These are phyloP conservation scores for Forsythia viridissima DNA, from an alignment of 257 asterid species.

Conservation along the genomic window DNA sequence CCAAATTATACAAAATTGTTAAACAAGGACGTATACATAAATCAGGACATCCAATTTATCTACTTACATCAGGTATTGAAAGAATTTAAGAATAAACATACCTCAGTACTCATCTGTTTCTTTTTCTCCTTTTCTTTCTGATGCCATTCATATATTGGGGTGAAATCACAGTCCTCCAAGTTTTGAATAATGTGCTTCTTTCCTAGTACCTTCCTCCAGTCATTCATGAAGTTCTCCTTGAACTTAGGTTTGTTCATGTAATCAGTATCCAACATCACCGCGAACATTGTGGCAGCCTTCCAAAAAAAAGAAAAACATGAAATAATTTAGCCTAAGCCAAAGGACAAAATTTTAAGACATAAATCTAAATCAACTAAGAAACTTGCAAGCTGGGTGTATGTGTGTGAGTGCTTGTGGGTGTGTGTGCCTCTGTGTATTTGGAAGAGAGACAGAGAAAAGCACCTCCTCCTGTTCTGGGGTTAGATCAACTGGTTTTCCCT, in stretches of 20 bases:
- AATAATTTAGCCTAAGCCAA: slow-evolving; percentile 15
- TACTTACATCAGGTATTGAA: slow-evolving; percentile 2
- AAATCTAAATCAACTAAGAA: no score
- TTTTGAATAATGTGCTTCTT: slow-evolving; percentile 81
- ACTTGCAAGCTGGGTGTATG: no score
- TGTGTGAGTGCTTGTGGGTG: not conserved
- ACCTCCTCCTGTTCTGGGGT: slow-evolving; percentile 99
- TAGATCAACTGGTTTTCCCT: slow-evolving; percentile 74
- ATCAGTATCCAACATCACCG: slow-evolving; percentile 92
- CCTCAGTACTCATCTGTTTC: slow-evolving; percentile 91
- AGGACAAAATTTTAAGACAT: not conserved
- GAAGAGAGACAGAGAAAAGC: not conserved
- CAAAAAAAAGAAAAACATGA: slow-evolving; percentile 15
- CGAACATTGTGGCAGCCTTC: slow-evolving; percentile 96
- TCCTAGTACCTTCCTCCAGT: slow-evolving; percentile 92
- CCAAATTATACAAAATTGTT: slow-evolving; percentile 15
- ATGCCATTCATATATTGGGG: slow-evolving; percentile 94
- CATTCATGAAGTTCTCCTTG: slow-evolving; percentile 83
- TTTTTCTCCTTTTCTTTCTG: slow-evolving; percentile 90
- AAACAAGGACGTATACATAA: slow-evolving; percentile 12
- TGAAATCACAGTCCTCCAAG: slow-evolving; percentile 82
- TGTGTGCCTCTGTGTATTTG: not conserved
- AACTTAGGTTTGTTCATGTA: slow-evolving; percentile 80
- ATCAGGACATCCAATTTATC: slow-evolving; percentile 6
- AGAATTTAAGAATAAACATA: slow-evolving; percentile 25